Percentiles rank a stretch among this genome's conserved stretches.
These are phyloP conservation scores for Thielaviopsis cerberus DNA, from an alignment of 2,329 filamentous ascomycete genomes.

Conservation along the genomic window DNA sequence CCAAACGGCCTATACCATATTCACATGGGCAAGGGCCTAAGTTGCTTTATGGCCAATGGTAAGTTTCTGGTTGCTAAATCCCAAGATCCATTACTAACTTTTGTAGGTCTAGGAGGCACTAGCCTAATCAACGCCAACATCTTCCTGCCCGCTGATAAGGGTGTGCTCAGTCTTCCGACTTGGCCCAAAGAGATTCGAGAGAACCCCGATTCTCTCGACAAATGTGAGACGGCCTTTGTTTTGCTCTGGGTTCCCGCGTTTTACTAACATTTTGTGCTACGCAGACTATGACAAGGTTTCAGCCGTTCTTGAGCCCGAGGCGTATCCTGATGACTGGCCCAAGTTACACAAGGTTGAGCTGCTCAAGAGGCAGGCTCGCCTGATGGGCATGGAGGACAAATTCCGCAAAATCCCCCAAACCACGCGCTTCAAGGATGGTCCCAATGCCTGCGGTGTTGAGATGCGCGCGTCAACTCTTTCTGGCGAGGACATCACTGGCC, in stretches of 20 bases:
- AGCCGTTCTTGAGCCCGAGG: constrained; percentile 36
- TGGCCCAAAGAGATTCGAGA: constrained; percentile 42
- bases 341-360: constrained; percentile 37
- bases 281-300: constrained; percentile 38
- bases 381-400: constrained; percentile 30
- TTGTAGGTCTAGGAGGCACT: constrained; percentile 40
- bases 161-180: constrained; percentile 30
- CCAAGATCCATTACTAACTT: too few relatives aligned
- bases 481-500: constrained; percentile 43
- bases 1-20: constrained; percentile 45
- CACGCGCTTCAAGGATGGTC: constrained; percentile 40
- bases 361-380: constrained; percentile 36
- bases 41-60: constrained; percentile 42
- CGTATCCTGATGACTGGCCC: constrained; percentile 40
- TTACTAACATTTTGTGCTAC: neutral
- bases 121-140: constrained; percentile 51
- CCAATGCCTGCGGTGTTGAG: constrained; percentile 44
- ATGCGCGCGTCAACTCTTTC: constrained; percentile 42
- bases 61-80: constrained; percentile 13
- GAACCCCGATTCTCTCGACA: constrained; percentile 23
- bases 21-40: constrained; percentile 43
- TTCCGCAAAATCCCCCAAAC: constrained; percentile 42
- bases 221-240: constrained; percentile 25
- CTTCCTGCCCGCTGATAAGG: constrained; percentile 39
- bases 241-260: neutral